Evolutionary conservation across 2,329 filamentous ascomycete genomes (phyloP).

Genomic region (Raffaelea ambrosiae): DNA sequence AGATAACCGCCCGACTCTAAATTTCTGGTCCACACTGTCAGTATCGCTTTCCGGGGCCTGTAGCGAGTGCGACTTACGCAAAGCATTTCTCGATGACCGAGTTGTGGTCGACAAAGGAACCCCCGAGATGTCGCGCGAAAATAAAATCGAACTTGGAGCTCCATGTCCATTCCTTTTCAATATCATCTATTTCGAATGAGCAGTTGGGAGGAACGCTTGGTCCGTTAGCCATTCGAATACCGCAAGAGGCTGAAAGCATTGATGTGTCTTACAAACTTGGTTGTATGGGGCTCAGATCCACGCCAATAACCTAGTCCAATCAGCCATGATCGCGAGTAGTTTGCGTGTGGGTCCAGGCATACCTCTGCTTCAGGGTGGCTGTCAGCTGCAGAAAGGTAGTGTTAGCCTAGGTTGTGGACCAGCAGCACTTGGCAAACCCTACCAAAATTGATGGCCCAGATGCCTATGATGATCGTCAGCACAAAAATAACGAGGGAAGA

Average conservation of each 20-base stretch:
- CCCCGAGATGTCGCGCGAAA: conserved; percentile 7
- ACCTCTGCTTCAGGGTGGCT: conserved; percentile 8
- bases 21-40: conserved; percentile 9
- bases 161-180: conserved; percentile 13
- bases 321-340: neutral
- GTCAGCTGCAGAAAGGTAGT: conserved; percentile 3
- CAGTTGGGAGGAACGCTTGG: neutral
- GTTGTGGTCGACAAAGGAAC: conserved; percentile 7
- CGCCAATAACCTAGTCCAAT: conserved; percentile 7
- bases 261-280: conserved; percentile 7
- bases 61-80: no score
- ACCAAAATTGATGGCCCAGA: conserved; percentile 11
- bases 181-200: conserved; percentile 8
- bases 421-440: neutral
- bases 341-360: neutral
- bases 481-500: neutral
- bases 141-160: conserved; percentile 10
- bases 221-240: no score
- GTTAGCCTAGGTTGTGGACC: neutral
- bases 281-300: conserved; percentile 11
- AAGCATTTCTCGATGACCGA: conserved; percentile 9
- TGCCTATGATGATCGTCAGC: neutral
- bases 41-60: no score
- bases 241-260: neutral
- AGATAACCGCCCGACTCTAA: conserved; percentile 10